Base-by-base conservation (phyloP, 306 rosid genomes). In the Begonia peltatifolia region DNA sequence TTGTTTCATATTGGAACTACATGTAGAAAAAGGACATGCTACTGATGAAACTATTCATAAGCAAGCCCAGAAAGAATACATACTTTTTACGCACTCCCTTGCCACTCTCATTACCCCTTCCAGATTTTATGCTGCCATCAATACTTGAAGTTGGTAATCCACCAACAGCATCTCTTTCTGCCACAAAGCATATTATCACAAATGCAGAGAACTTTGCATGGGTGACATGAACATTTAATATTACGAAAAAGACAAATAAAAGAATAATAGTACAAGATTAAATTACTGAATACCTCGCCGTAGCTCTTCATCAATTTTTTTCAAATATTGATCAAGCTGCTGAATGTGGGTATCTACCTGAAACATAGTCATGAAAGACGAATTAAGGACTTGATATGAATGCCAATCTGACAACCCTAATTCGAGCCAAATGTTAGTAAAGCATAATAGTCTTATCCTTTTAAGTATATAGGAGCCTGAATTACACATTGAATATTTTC, bases 261-360 rank as follows among this genome's bases (percentile, higher is more conserved):
- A 30, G 38, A 30, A 30, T 30, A 30, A 5, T 30, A 5, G 38
- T 30, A 7, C 1, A 48, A 61, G 52, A 38, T 35, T 47, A 42
- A 57, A 59, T 50, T 43, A 63, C 60, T 64, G 53, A 64, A 51
- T 82, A 89, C 95, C 94, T 14, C 82, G 95, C 22, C 87, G 83
- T 62, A 81, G 77, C 57, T 85, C 84, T 69, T 83, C 97, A 54
- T 79, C 94, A 68, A 80, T 73, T 62, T 68, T 90, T 69, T 78
- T 90, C 80, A 85, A 83, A 75, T 83, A 83, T 47, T 85, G 94
- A 74, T 90, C 97, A 72, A 90, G 97, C 58, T 90, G 95, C 53
- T 85, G 95, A 58, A 85, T 79, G 61, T 90, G 92, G 10, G 95
- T 78, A 71, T 85, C 97, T 35, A 90, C 95, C 94, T 85, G 78